Evolutionary conservation across 2,329 filamentous ascomycete species (phyloP), one percentile per base, ranked within the genome.

Genomic region (Lasiodiplodia hormozganensis): DNA sequence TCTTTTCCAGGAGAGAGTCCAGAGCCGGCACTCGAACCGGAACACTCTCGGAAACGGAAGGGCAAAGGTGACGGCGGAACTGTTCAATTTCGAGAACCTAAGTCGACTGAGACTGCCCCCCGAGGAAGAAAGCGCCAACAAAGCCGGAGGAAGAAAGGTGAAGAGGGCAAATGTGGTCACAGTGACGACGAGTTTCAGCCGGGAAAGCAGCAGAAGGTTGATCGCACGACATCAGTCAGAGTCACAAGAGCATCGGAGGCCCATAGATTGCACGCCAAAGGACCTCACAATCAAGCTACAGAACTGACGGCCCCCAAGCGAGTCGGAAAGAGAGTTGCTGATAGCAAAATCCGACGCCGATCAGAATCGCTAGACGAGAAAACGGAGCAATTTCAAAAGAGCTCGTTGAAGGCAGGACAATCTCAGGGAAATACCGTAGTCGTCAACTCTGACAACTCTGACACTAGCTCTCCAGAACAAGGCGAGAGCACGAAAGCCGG

Each of bases 1-100:
- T 54, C 38, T 14, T 65, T 73, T 16, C 72, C 72, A 6, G 34
- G 65, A 65, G 71, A 71, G 21, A 62, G 58, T 16, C 25, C 58
- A 14, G 18, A 16, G 6, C 38, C 58, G 8, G 14, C 23, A 4
- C n/a, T 23, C 14, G 18, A 25, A n/a, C 40, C 38, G 7, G 25
- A 68, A 3, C 25, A 70, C 4, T 11, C 60, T 31, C 36, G n/a
- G 18, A 40, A 68, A 65, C n/a, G 14, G 16, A 38, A 69, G 69
- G 43, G 21, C 65, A 25, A 69, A 56, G 25, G 67, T 65, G 16
- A 31, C 7, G 5, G 2, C 5, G 21, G 14, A 25, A 3, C 34
- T 58, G n/a, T 10, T 23, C 54, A 47, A 21, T n/a, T n/a, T 31
- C 34, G 11, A 21, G 40, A 58, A 58, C 12, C n/a, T 11, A 12